phyloP scores from a whole-genome alignment of 2,329 filamentous ascomycete species.

The Hypoxylon sp. region DNA sequence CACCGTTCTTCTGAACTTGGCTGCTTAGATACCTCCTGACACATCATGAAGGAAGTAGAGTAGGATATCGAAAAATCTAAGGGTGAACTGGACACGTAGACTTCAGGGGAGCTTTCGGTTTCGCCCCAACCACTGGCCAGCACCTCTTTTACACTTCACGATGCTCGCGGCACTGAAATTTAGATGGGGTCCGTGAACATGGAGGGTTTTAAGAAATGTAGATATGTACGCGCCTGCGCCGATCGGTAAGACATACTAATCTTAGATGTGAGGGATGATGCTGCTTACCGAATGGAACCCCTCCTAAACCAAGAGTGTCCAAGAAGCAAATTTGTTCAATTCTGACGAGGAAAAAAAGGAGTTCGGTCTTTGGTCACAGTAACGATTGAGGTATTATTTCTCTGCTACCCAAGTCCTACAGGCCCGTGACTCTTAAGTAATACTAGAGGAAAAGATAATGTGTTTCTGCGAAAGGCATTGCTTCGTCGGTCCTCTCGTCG shows the following conservation, averaged over 20 bases:
- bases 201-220: background rate
- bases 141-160: conserved; percentile 10
- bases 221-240: no score
- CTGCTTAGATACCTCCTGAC: no score
- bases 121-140: conserved; percentile 7
- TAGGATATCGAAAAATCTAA: conserved; percentile 4
- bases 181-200: background rate
- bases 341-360: background rate
- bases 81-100: background rate
- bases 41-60: conserved; percentile 10
- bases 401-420: background rate
- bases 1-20: no score
- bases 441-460: background rate
- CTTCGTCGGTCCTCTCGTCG: background rate
- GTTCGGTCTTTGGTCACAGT: background rate
- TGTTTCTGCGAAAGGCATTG: background rate
- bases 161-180: background rate
- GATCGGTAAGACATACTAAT: no score
- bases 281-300: conserved; percentile 8
- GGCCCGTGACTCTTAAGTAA: background rate
- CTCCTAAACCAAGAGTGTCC: background rate
- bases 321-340: background rate
- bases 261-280: no score
- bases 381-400: conserved; percentile 3
- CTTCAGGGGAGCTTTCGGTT: background rate